A percentile compares a stretch with the other conserved stretches of the same genome.
These are phyloP conservation scores for Dothistroma septosporum DNA, from an alignment of 2,329 filamentous ascomycete species.

Conservation along the genomic window DNA sequence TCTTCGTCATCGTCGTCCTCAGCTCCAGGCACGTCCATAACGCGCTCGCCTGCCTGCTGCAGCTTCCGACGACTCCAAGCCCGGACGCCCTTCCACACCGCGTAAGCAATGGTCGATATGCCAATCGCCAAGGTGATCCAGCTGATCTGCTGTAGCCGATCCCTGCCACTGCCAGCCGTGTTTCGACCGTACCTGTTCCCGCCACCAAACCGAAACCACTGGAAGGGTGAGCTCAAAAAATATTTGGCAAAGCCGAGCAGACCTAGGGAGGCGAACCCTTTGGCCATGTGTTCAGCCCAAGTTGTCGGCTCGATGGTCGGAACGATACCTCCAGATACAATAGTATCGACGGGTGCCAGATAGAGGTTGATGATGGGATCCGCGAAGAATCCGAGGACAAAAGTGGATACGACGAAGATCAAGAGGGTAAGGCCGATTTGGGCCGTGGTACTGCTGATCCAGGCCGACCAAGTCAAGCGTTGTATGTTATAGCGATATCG, in stretches of 20 bases:
- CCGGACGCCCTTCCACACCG: conserved; percentile 76
- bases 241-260: conserved; percentile 81
- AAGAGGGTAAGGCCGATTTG: conserved; percentile 67
- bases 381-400: conserved; percentile 82
- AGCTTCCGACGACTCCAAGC: conserved; percentile 68
- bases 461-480: conserved; percentile 69
- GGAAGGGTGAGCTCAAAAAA: conserved; percentile 68
- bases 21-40: conserved; percentile 73
- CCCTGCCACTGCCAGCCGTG: conserved; percentile 59
- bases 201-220: conserved; percentile 68
- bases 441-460: conserved; percentile 53
- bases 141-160: conserved; percentile 72
- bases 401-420: conserved; percentile 69
- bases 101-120: conserved; percentile 74
- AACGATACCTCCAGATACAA: conserved; percentile 34
- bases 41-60: conserved; percentile 70
- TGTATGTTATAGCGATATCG: conserved; percentile 75
- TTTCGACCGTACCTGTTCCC: conserved; percentile 47
- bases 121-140: conserved; percentile 77
- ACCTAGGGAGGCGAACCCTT: conserved; percentile 86
- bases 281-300: conserved; percentile 81
- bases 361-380: conserved; percentile 90
- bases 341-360: conserved; percentile 61
- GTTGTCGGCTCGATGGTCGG: conserved; percentile 51
- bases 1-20: conserved; percentile 53